These are phyloP conservation scores for Aechmea fasciata DNA, from an alignment of 176 grass and related monocot genomes.

Conservation along the genomic window DNA sequence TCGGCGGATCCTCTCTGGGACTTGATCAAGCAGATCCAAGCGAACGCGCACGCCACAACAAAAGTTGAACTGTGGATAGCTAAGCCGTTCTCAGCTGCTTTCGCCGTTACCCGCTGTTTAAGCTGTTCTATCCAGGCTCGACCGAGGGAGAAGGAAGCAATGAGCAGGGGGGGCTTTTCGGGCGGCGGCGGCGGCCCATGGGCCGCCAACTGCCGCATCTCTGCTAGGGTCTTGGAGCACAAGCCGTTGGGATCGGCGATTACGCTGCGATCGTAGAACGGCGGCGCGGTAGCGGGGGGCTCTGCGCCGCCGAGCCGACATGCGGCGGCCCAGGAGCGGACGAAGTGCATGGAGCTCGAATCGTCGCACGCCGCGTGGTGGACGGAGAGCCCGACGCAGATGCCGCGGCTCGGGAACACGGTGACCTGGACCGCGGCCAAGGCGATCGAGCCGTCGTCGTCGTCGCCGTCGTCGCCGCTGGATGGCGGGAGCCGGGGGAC, in stretches of 20 bases:
- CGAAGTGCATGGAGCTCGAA: conserved; percentile 86
- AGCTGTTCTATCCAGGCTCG: conserved; percentile 56
- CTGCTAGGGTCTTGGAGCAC: conserved; percentile 55
- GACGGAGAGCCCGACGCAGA: conserved; percentile 60
- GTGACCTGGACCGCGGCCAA: conserved; percentile 69
- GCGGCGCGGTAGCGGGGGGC: not conserved
- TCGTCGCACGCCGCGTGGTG: conserved; percentile 94
- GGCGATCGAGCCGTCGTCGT: conserved; percentile 30
- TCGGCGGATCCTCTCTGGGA: not conserved
- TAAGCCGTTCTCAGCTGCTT: conserved; percentile 2
- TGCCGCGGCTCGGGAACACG: conserved; percentile 43
- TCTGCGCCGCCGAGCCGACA: conserved; percentile 13
- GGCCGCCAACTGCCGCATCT: conserved; percentile 58
- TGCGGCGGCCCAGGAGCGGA: conserved; percentile 54
- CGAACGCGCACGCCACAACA: conserved; percentile 81
- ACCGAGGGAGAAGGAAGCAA: conserved; percentile 55
- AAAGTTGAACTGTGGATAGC: conserved; percentile 62
- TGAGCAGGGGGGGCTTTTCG: conserved; percentile 32
- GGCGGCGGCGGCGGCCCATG: conserved; percentile 36
- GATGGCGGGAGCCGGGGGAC: conserved; percentile 42
- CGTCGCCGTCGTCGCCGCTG: not conserved
- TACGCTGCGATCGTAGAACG: conserved; percentile 43
- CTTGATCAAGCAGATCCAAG: conserved; percentile 66
- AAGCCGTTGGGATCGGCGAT: conserved; percentile 49
- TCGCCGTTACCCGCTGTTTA: conserved; percentile 39